phyloP scores from a whole-genome alignment of 2,329 filamentous ascomycete genomes.

The Diplodia scrobiculata region DNA sequence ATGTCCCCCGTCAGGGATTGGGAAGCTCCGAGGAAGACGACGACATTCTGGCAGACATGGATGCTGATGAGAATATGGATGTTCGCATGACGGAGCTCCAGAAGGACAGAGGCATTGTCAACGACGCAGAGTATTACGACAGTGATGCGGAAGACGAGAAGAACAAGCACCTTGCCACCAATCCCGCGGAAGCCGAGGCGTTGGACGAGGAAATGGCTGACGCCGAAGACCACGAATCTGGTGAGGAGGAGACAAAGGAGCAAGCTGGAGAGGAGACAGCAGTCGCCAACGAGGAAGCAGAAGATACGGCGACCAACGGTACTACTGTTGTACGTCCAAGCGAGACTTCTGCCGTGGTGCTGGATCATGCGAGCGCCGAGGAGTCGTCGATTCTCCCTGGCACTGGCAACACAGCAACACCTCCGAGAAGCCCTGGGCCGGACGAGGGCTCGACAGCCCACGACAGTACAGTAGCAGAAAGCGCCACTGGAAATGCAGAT shows the following conservation, averaged over 20 bases:
- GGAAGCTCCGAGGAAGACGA: conserved; percentile 23
- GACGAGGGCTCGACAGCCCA: not conserved
- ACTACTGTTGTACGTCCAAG: conserved; percentile 16
- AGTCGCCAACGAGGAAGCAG: not conserved
- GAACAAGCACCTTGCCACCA: conserved; percentile 6
- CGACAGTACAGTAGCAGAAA: not conserved
- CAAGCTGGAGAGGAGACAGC: not conserved
- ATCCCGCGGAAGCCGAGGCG: conserved; percentile 8
- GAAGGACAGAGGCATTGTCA: conserved; percentile 8
- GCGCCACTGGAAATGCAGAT: not conserved
- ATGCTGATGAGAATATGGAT: conserved; percentile 28
- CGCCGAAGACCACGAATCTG: conserved; percentile 10
- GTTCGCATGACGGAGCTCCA: conserved; percentile 25
- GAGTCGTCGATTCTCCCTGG: conserved; percentile 10
- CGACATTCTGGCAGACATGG: conserved; percentile 27
- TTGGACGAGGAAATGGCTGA: conserved; percentile 27
- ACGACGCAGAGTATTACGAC: conserved; percentile 26
- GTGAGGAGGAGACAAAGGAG: conserved; percentile 6
- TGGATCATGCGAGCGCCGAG: conserved; percentile 13
- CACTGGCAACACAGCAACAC: conserved; percentile 23
- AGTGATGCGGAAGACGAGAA: conserved; percentile 26
- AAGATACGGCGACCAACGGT: not conserved
- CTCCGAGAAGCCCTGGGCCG: conserved; percentile 1
- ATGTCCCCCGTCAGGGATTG: conserved; percentile 21
- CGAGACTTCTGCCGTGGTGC: conserved; percentile 16